Base-by-base conservation (phyloP, 352 stramenopile genomes). In the Lagenidium sp. region DNA sequence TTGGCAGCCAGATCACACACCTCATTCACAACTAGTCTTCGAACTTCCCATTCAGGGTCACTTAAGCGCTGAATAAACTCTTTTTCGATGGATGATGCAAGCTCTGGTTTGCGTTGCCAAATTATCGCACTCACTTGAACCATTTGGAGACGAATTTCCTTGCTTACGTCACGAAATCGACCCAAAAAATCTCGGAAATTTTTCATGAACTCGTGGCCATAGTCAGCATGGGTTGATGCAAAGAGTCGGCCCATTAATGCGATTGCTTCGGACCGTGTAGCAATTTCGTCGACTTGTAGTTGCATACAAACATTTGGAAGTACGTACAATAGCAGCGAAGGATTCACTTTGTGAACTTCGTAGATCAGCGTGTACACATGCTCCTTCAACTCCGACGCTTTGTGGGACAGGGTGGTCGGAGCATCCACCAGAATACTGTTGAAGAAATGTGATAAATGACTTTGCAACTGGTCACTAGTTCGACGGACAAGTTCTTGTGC, bases 71-170 rank as follows among this genome's bases (percentile, higher is more conserved):
- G 35, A 0, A 84, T 63, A 47, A 87, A 77, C 50, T 92, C 79
- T 25, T 82, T 77, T 37, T 92, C 79, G 28, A 94, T 59, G 4
- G 75, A 43, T 28, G 45, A 37, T 6, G 48, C 63, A 3, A 92
- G 47, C 10, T 90, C 74, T 6, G 55, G 39, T 46, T 94, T 89
- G 30, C 65, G 52, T 38, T 87, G 60, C 66, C 76, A 88, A 31
- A 94, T 76, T n/a, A 71, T 58, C 2, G 69, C 65, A 42, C 70
- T 74, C 0, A 80, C 63, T 54, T 78, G 64, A 5, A 94, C 63
- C 73, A 94, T 92, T 52, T 91, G 73, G 7, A 92, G 42, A 0
- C 82, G 79, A 53, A 94, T 90, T 29, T 91, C 77, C 44, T 91
- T 91, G 55, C 77, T 92, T 6, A 82, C 72, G 46, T 94, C 82